Conservation (phyloP, 208 protist genomes). For the Trypanosoma lewisi region DNA sequence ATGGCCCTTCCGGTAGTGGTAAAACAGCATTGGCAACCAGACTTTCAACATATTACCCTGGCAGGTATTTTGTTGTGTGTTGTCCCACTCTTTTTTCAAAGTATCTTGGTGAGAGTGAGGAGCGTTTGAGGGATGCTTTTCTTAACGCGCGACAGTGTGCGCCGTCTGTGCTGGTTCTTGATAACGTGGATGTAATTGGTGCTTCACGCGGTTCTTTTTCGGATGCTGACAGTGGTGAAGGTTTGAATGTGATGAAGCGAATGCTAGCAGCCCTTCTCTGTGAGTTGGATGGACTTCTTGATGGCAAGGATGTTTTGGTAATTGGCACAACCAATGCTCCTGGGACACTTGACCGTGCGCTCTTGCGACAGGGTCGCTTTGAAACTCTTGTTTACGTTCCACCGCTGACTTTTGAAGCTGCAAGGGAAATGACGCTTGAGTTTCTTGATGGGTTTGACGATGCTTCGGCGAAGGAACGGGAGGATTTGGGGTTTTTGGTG, state of each 20-base stretch:
- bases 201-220: constrained; percentile 50
- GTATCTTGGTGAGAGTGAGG: constrained; percentile 90
- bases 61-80: constrained; percentile 61
- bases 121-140: constrained; percentile 79
- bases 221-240: constrained; percentile 17
- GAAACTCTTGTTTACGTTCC: constrained; percentile 77
- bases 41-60: constrained; percentile 35
- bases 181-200: constrained; percentile 83
- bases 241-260: constrained; percentile 63
- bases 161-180: constrained; percentile 84
- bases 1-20: constrained; percentile 80
- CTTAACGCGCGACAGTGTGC: constrained; percentile 38
- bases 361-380: constrained; percentile 95
- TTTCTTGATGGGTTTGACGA: constrained; percentile 63
- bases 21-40: constrained; percentile 65
- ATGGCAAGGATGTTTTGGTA: constrained; percentile 87
- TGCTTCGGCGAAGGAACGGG: background rate
- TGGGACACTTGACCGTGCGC: constrained; percentile 89
- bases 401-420: constrained; percentile 46
- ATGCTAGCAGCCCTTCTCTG: constrained; percentile 96
- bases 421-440: constrained; percentile 37
- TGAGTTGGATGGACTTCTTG: constrained; percentile 96
- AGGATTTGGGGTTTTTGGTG: constrained; percentile 23
- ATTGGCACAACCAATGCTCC: constrained; percentile 84
- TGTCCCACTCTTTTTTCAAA: constrained; percentile 84